phyloP scores from a whole-genome alignment of 257 asterid genomes.

The Solanum clarkiae region DNA sequence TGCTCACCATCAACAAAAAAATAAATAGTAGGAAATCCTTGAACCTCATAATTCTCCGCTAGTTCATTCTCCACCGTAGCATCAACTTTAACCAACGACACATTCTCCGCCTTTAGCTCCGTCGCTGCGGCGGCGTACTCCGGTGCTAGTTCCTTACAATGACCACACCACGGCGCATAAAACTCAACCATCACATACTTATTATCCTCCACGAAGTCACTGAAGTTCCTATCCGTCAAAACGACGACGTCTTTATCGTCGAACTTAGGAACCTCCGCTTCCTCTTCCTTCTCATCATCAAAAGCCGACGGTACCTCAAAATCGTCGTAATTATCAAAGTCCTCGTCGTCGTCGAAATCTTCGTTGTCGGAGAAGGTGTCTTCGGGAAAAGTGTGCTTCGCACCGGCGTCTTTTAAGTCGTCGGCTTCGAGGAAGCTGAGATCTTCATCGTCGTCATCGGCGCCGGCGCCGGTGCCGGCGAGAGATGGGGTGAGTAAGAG shows the following conservation, averaged over 20 bases:
- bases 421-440: constrained; percentile 56
- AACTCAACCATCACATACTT: constrained; percentile 85
- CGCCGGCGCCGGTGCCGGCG: constrained; percentile 1
- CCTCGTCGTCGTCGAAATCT: constrained; percentile 28
- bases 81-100: constrained; percentile 69
- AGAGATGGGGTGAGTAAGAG: constrained; percentile 1
- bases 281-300: constrained; percentile 26
- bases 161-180: constrained; percentile 98
- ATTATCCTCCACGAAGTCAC: constrained; percentile 46
- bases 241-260: constrained; percentile 80
- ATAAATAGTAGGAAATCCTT: constrained; percentile 70
- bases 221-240: constrained; percentile 54
- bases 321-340: constrained; percentile 37
- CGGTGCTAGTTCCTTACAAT: constrained; percentile 74
- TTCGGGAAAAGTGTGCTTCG: background rate
- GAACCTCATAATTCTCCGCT: constrained; percentile 72
- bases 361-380: constrained; percentile 3
- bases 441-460: constrained; percentile 52
- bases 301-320: constrained; percentile 22
- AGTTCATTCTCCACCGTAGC: constrained; percentile 67
- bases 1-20: constrained; percentile 80
- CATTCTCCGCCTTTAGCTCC: constrained; percentile 66
- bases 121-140: constrained; percentile 86
- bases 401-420: constrained; percentile 21
- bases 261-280: constrained; percentile 30